These are phyloP conservation scores for Primulina eburnea DNA, from an alignment of 257 asterid genomes.

Conservation along the genomic window DNA sequence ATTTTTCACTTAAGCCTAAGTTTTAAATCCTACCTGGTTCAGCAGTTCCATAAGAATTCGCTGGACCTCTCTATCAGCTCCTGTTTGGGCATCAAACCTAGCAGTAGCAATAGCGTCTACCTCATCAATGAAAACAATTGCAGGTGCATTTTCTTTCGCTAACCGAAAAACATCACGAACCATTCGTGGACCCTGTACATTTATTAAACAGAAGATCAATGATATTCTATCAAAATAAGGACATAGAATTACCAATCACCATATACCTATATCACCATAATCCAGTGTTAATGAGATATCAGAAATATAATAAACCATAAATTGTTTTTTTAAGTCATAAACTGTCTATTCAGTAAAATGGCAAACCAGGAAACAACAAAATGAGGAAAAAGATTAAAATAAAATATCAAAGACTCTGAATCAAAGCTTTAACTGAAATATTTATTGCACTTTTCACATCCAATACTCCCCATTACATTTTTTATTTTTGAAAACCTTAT, in stretches of 20 bases:
- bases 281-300: not conserved
- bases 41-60: slow-evolving; percentile 80
- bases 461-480: not conserved
- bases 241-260: not conserved
- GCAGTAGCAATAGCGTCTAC: slow-evolving; percentile 92
- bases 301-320: not conserved
- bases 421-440: slow-evolving; percentile 1
- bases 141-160: slow-evolving; percentile 88
- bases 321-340: not conserved
- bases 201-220: not conserved
- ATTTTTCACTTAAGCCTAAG: not conserved
- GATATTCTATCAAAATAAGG: not conserved
- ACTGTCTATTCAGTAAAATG: not conserved
- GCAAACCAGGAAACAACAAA: not conserved
- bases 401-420: not conserved
- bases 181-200: slow-evolving; percentile 73
- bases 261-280: slow-evolving; percentile 3
- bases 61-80: slow-evolving; percentile 93
- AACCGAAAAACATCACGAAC: slow-evolving; percentile 87
- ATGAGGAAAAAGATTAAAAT: not conserved
- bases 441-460: slow-evolving; percentile 1
- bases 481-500: too few relatives aligned
- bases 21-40: slow-evolving; percentile 50
- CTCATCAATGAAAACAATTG: slow-evolving; percentile 80
- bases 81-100: slow-evolving; percentile 89